These are phyloP conservation scores for Fusarium verrucosum DNA, from an alignment of 2,329 filamentous ascomycete genomes.

Conservation along the genomic window DNA sequence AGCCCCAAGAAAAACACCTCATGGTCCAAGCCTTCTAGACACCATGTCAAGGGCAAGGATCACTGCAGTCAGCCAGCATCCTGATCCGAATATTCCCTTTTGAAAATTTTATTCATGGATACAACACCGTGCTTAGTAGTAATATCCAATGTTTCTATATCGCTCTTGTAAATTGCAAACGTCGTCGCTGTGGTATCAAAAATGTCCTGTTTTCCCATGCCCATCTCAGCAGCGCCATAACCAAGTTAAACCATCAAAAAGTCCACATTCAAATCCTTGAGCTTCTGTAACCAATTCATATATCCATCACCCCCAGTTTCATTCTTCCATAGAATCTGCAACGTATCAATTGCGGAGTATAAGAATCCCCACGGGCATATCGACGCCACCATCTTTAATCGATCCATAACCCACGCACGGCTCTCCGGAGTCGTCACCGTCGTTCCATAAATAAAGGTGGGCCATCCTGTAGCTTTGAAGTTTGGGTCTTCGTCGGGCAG, in stretches of 20 bases:
- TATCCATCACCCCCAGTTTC: constrained; percentile 43
- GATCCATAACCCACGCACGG: constrained; percentile 59
- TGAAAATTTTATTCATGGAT: background rate
- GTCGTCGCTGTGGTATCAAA: constrained; percentile 31
- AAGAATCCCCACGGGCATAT: constrained; percentile 60
- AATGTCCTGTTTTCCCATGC: constrained; percentile 29
- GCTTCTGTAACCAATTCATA: constrained; percentile 54
- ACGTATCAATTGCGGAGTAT: constrained; percentile 55
- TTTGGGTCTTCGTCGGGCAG: constrained; percentile 60
- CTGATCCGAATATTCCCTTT: background rate
- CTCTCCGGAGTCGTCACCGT: constrained; percentile 55
- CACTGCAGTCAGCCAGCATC: background rate
- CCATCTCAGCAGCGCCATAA: constrained; percentile 19
- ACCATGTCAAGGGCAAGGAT: constrained; percentile 10
- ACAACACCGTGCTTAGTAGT: background rate
- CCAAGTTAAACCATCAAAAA: constrained; percentile 43
- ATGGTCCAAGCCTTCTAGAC: constrained; percentile 23
- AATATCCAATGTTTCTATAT: background rate
- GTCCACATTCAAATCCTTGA: constrained; percentile 54
- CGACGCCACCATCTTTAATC: constrained; percentile 51
- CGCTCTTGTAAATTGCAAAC: constrained; percentile 1
- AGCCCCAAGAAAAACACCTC: constrained; percentile 11
- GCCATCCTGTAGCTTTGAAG: constrained; percentile 66
- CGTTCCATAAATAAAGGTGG: constrained; percentile 64
- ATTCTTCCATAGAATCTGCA: constrained; percentile 55